These are phyloP conservation scores for Leccinum imitatum DNA, from an alignment of 768 basidiomycete species.

Conservation along the genomic window DNA sequence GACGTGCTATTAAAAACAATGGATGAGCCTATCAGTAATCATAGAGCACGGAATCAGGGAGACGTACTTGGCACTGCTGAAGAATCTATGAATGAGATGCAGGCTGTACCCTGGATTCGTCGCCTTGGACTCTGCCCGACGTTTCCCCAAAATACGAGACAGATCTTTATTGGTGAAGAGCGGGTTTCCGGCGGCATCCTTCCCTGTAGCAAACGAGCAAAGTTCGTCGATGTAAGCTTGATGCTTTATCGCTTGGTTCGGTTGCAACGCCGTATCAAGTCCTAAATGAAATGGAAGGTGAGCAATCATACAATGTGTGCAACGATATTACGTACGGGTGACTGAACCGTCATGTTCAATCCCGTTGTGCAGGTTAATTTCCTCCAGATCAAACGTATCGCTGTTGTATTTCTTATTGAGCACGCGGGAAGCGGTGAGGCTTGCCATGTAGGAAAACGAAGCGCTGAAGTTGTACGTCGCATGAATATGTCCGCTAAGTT, in stretches of 20 bases:
- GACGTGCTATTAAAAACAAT: constrained; percentile 45
- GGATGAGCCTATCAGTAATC: not conserved
- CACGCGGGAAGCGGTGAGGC: constrained; percentile 55
- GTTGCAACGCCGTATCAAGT: constrained; percentile 45
- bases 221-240: constrained; percentile 54
- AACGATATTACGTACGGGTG: constrained; percentile 19
- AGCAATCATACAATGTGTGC: not conserved
- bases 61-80: constrained; percentile 67
- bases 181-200: constrained; percentile 44
- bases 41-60: not conserved
- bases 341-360: constrained; percentile 28
- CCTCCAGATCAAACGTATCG: constrained; percentile 62
- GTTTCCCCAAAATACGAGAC: constrained; percentile 53
- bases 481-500: constrained; percentile 40
- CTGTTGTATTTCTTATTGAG: constrained; percentile 54
- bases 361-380: constrained; percentile 15
- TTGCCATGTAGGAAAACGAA: constrained; percentile 63
- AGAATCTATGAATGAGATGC: constrained; percentile 51
- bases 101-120: constrained; percentile 58
- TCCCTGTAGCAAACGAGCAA: constrained; percentile 57
- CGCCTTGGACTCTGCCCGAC: constrained; percentile 54
- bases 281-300: constrained; percentile 37
- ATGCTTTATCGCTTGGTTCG: constrained; percentile 55
- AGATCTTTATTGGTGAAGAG: constrained; percentile 61
- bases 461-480: constrained; percentile 67